Evolutionary conservation across 1,139 yeast genomes (phyloP).

Genomic region (Blastobotrys petasosporus): DNA sequence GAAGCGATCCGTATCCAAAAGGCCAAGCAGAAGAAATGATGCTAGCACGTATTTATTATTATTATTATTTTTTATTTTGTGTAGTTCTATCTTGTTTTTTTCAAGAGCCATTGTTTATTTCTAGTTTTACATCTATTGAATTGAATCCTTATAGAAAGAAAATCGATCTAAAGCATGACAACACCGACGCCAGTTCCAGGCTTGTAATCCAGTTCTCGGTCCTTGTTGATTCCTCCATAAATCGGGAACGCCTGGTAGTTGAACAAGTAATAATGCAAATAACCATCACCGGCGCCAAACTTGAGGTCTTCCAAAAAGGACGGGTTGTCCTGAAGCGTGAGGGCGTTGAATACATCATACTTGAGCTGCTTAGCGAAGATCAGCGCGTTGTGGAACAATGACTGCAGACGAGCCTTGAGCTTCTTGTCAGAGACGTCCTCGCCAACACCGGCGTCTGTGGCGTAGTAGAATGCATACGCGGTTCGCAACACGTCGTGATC

Average conservation of each 20-base stretch:
- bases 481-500: slow-evolving; percentile 67
- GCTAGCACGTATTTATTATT: not conserved
- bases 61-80: not conserved
- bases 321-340: slow-evolving; percentile 85
- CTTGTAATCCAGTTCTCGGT: slow-evolving; percentile 40
- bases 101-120: not conserved
- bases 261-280: slow-evolving; percentile 82
- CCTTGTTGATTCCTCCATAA: slow-evolving; percentile 67
- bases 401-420: slow-evolving; percentile 53
- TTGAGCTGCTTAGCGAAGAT: slow-evolving; percentile 58
- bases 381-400: slow-evolving; percentile 68
- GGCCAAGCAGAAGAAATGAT: not conserved
- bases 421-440: slow-evolving; percentile 20
- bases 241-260: slow-evolving; percentile 81
- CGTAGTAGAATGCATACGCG: slow-evolving; percentile 88
- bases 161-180: slow-evolving; percentile 53
- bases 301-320: slow-evolving; percentile 73
- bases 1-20: slow-evolving; percentile 8
- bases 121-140: not conserved
- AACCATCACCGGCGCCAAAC: slow-evolving; percentile 94
- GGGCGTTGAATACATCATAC: slow-evolving; percentile 90
- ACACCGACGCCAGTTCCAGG: slow-evolving; percentile 81
- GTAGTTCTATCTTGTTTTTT: not conserved
- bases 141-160: not conserved
- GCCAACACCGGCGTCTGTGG: slow-evolving; percentile 40